Base-by-base conservation (phyloP, 2,329 filamentous ascomycete genomes). In the Tolypocladium album region DNA sequence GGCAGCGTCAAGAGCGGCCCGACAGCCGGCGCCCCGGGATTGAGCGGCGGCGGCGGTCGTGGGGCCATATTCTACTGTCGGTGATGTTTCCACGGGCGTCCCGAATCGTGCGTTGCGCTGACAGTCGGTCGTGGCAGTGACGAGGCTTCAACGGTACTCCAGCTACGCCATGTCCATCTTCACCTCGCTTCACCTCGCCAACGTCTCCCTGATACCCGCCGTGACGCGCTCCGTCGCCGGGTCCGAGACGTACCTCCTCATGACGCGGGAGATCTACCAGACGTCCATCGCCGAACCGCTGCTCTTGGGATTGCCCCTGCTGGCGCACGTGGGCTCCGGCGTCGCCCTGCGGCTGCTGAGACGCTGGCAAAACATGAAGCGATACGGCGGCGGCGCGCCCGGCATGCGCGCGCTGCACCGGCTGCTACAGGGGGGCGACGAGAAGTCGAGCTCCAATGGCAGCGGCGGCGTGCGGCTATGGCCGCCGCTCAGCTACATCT, bases 211-310 rank as follows among this genome's bases (percentile, higher is more conserved):
- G 52, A 87, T 95, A 64, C 92, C 91, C 0, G 83, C 94, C 43
- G 67, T 87, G 57, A 90, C 89, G 47, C 83, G 81, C 60, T 90
- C 88, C 55, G 83, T 94, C 8, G 77, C 87, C 11, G 82, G 85
- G 58, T 89, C 89, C 62, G 92, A 97, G 71, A 86, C 86, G 57
- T 96, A 92, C 74, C 86, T 97, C 56, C 87, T 97, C 64, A 89
- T 96, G 72, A 92, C 92, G 36, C 86, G 93, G 62, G 92, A 95
- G 56, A 86, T 94, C 72, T 97, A 97, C 78, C 93, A 97, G 74
- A 92, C 90, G 1, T 82, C 88, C 2, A 77, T 90, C 20, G 81
- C 88, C 58, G 92, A 97, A 70, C 90, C 91, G 4, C 76, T 95
- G 24, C 80, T 97, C 62, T 84, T 97, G 62, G 85, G 82, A 52